Percentiles rank a stretch among this genome's conserved stretches.
Conservation (phyloP, 108 stramenopile species). For the Cyclostephanos invisitatus region DNA sequence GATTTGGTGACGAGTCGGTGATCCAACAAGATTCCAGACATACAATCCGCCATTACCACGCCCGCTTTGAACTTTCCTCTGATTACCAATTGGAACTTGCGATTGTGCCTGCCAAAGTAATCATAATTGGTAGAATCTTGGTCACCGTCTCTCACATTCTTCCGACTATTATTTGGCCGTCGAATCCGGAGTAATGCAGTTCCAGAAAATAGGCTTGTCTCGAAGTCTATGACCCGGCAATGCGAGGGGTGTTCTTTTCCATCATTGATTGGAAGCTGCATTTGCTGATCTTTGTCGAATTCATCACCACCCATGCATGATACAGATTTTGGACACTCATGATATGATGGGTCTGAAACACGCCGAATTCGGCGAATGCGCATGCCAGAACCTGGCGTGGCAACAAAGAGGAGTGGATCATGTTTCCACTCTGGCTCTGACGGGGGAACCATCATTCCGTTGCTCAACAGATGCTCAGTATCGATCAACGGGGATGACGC, state of each 20-base stretch:
- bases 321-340: conserved; percentile 3
- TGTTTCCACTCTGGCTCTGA: conserved; percentile 43
- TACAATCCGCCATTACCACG: conserved; percentile 69
- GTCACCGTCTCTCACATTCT: not conserved
- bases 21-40: conserved; percentile 63
- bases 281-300: not conserved
- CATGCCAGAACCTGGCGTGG: conserved; percentile 39
- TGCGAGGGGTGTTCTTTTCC: conserved; percentile 28
- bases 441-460: not conserved
- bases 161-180: conserved; percentile 5
- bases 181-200: conserved; percentile 46
- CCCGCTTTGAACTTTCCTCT: conserved; percentile 36
- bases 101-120: conserved; percentile 42
- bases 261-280: conserved; percentile 44
- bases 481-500: conserved; percentile 4
- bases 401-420: conserved; percentile 26
- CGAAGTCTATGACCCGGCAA: conserved; percentile 41
- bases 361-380: conserved; percentile 28
- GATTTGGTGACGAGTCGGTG: conserved; percentile 27
- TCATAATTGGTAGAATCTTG: conserved; percentile 5
- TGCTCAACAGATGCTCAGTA: not conserved
- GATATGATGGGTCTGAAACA: conserved; percentile 22
- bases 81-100: conserved; percentile 45
- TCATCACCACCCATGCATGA: not conserved
- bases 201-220: conserved; percentile 34